These are phyloP conservation scores for Mortierella sp. DNA, from an alignment of 371 early-diverging fungal species.

Conservation along the genomic window DNA sequence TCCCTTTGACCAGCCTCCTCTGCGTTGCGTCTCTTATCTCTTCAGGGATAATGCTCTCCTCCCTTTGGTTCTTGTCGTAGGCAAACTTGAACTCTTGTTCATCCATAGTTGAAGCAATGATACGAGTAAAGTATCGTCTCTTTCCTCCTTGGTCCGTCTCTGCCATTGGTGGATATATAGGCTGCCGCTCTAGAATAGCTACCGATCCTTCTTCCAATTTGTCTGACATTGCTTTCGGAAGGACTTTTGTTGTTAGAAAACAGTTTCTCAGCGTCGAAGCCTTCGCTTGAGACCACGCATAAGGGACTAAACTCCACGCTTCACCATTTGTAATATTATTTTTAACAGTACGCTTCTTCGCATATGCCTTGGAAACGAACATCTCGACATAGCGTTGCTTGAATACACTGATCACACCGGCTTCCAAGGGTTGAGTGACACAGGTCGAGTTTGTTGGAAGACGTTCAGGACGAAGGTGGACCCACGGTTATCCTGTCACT, in stretches of 20 bases:
- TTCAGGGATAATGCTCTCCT: too few species aligned
- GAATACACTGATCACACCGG: conserved; percentile 10
- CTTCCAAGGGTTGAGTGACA: too few species aligned
- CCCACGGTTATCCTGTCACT: conserved; percentile 1
- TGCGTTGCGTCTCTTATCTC: too few species aligned
- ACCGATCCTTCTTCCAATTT: neutral
- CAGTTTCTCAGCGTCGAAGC: conserved; percentile 9
- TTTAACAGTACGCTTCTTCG: neutral
- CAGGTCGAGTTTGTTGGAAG: conserved; percentile 13
- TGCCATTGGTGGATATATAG: too few species aligned
- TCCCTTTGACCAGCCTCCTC: too few species aligned
- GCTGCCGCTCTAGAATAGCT: too few species aligned
- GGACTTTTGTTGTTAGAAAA: conserved; percentile 3
- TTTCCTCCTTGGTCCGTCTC: too few species aligned
- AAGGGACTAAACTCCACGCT: conserved; percentile 7
- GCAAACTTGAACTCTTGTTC: too few species aligned
- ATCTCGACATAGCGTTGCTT: conserved; percentile 11
- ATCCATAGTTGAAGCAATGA: too few species aligned
- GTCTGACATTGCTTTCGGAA: neutral
- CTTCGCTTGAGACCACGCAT: too few species aligned
- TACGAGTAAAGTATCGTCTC: too few species aligned
- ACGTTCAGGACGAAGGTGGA: conserved; percentile 7
- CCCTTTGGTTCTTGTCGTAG: too few species aligned
- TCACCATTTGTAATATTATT: conserved; percentile 2
- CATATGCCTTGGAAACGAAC: neutral